Evolutionary conservation across 495 filamentous ascomycete species (phyloP), one percentile per base, ranked within the genome.

Genomic region (Platismatia glauca): DNA sequence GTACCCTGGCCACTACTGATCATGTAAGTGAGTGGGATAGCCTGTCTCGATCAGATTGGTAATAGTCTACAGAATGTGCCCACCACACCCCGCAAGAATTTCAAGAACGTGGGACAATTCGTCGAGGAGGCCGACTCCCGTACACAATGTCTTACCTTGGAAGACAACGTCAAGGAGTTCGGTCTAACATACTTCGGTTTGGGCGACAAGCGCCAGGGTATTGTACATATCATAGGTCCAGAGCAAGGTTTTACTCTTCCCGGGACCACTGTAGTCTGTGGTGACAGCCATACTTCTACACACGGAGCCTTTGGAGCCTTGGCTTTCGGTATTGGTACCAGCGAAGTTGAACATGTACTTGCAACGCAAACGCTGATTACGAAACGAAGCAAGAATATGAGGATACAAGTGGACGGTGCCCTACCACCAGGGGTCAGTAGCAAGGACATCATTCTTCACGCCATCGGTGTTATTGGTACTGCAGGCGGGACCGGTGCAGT

Each of bases 201-300:
- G 64, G 91, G 86, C 46, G 94, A 97, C 75, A 95, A 95, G 79
- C 84, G 94, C 37, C 94, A 98, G 78, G 94, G 94, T 67, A 98
- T 98, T 71, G 94, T 98, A 48, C 94, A 98, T 75, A 88, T 98
- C 70, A 96, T 98, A 68, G 94, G 94, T n/a, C 94, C 94, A 46
- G 94, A 98, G 80, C 94, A 98, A 46, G 94, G 94, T 64, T 98
- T 98, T 80, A 98, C 94, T 43, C 88, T 98, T 22, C 94, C 94
- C 12, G 94, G 92, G 62, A 97, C 94, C 41, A 98, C 94, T 22
- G 89, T 98, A 34, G 94, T 98, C 64, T 98, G 94, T 71, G 94
- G 94, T 70, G 94, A 98, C 81, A 92, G 88, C 64, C 94, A 98
- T 75, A 98, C 94, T 15, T 96, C 92, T 27, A 98, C 94, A 43